Base-by-base conservation (phyloP, 2,329 filamentous ascomycete species). In the Alternaria conjuncta region DNA sequence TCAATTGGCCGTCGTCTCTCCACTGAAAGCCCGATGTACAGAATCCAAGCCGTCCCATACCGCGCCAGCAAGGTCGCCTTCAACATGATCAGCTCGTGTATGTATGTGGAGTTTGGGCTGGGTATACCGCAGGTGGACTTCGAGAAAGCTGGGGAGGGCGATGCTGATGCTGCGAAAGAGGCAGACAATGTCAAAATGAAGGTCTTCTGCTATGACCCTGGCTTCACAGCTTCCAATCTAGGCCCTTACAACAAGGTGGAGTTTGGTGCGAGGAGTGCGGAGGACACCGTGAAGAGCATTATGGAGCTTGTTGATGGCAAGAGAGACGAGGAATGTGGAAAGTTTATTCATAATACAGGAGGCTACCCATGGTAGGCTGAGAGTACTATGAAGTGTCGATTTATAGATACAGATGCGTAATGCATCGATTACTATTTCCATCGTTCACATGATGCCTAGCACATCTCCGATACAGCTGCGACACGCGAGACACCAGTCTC, bases 191-290 rank as follows among this genome's bases (percentile, higher is more conserved):
- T 32, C 32, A 54, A 45, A 1, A 74, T 81, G 61, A 82, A 79
- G 63, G 76, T 82, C 0, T 81, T 80, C 61, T 70, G 76, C 7
- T 82, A 75, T 53, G 77, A 77, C 65, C 81, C 80, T 0, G 80
- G 80, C 0, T 82, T 81, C 57, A 80, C 76, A 0, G 71, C 75
- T 12, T 77, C 72, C 4, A 79, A 80, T 57, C 45, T 82, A 20
- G 68, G 75, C 4, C 45, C 57, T 15, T 58, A 75, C 26, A 81
- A 81, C 46, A 78, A 67, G 36, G 67, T 66, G 2, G 78, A 79
- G 62, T 73, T 74, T 54, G 80, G 81, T 1, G 80, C 80, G 6
- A 75, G 76, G 63, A 72, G 74, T 32, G 73, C 77, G 5, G 68
- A 71, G 56, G 76, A 79, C 54, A 75, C 70, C 0, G 78, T 77